Percentiles rank a stretch among this genome's conserved stretches.
Evolutionary conservation across 768 basidiomycete genomes (phyloP).

Genomic region (Daedaleopsis nitida): DNA sequence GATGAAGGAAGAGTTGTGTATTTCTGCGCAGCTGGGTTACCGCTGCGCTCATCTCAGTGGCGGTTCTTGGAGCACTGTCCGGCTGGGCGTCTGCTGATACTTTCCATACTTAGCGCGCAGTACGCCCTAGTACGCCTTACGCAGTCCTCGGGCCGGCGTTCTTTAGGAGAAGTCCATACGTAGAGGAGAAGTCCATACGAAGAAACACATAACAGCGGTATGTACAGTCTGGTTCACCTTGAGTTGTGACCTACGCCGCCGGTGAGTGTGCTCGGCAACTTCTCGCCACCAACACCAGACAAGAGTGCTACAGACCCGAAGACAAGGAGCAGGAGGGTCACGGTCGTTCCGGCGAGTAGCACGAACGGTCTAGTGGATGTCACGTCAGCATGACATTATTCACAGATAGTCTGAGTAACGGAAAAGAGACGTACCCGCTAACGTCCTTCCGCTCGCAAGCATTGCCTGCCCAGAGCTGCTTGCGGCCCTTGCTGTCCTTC

Average conservation of each 20-base stretch:
- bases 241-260: conserved; percentile 34
- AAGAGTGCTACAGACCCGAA: conserved; percentile 70
- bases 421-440: conserved; percentile 62
- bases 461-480: conserved; percentile 72
- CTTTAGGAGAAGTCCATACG: no score
- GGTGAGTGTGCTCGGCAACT: conserved; percentile 74
- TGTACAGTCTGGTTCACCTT: conserved; percentile 8
- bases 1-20: conserved; percentile 5
- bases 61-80: conserved; percentile 7
- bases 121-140: neutral
- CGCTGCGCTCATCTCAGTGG: conserved; percentile 12
- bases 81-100: conserved; percentile 5
- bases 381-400: neutral
- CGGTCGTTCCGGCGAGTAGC: conserved; percentile 66
- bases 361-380: conserved; percentile 61
- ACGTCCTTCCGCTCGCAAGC: conserved; percentile 79
- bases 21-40: neutral
- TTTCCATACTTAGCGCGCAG: neutral
- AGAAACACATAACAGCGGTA: conserved; percentile 8
- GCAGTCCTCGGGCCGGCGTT: neutral
- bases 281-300: conserved; percentile 57
- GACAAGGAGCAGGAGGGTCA: conserved; percentile 65
- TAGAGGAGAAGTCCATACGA: neutral
- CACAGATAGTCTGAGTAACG: neutral
- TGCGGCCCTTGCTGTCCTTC: conserved; percentile 54